Base-by-base conservation (phyloP, 163 green algal genomes). In the Volvox carteri region DNA sequence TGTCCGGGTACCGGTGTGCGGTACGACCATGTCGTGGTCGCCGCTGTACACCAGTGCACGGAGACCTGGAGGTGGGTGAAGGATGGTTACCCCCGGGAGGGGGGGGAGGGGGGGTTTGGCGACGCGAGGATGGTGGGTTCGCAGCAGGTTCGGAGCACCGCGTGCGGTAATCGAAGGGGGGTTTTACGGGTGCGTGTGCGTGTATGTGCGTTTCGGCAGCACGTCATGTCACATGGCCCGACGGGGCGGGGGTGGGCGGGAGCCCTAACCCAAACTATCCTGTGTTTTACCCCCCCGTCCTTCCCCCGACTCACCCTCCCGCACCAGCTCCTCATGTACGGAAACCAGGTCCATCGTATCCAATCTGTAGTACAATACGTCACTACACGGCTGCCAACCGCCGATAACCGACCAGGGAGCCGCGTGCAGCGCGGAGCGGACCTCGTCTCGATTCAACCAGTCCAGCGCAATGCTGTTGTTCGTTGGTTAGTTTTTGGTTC, bases 11-110 rank as follows among this genome's bases (percentile, higher is more conserved):
- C 94, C 93, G 4, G 94, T 96, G 91, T 96, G 94, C 0, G 95
- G 94, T 72, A 97, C 94, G 16, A 93, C 92, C 90, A 95, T 96
- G 92, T 97, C 95, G 73, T 96, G 93, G 42, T 96, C 93, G 16
- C 95, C 95, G 74, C 87, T 95, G 88, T 93, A 96, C 12, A 96
- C 89, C 44, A 96, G 85, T 25, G 58, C 93, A 0, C 46, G 77
- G 74, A 96, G 73, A 33, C 93, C 92, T 85, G 44, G 9, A 25
- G 42, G n/a, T n/a, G n/a, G n/a, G n/a, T n/a, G n/a, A n/a, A n/a
- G n/a, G n/a, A n/a, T n/a, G n/a, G n/a, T n/a, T n/a, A n/a, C n/a
- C n/a, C n/a, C n/a, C n/a, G n/a, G n/a, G n/a, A n/a, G n/a, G n/a
- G n/a, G n/a, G n/a, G n/a, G n/a, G n/a, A n/a, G n/a, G n/a, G n/a